Evolutionary conservation across 2,329 filamentous ascomycete genomes (phyloP).

Genomic region (Penicillium hesseltinei): DNA sequence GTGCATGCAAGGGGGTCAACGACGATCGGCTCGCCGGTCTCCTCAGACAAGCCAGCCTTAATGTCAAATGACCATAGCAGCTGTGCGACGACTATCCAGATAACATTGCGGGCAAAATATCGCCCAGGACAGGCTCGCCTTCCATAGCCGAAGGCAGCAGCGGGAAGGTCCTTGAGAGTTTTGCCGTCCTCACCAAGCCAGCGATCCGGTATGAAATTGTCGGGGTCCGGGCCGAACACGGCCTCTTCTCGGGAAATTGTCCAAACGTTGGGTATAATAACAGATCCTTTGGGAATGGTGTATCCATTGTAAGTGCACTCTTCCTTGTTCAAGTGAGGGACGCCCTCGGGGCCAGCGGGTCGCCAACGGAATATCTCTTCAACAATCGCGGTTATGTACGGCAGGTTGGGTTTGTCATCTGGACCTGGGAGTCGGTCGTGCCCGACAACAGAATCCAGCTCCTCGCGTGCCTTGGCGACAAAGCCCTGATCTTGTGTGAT

Average conservation of each 20-base stretch:
- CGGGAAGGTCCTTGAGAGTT: not conserved
- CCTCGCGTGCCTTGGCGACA: constrained; percentile 9
- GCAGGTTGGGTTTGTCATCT: constrained; percentile 26
- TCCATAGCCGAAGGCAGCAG: not conserved
- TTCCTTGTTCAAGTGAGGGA: constrained; percentile 26
- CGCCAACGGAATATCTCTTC: constrained; percentile 32
- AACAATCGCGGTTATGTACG: constrained; percentile 29
- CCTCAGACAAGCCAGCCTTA: not conserved
- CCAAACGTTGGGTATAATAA: constrained; percentile 25
- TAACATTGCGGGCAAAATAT: not conserved
- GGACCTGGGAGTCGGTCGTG: constrained; percentile 28
- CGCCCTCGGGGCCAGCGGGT: constrained; percentile 22
- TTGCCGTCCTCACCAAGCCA: not conserved
- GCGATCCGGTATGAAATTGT: not conserved
- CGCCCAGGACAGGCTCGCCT: not conserved
- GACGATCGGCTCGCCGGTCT: not conserved
- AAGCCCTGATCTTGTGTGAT: constrained; percentile 2
- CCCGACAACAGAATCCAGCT: constrained; percentile 25
- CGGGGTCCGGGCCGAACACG: not conserved
- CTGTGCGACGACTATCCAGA: not conserved
- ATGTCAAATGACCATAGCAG: not conserved
- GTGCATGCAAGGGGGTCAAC: not conserved
- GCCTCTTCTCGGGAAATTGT: not conserved
- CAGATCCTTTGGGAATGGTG: constrained; percentile 35
- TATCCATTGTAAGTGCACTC: constrained; percentile 33